Evolutionary conservation across 306 rosid genomes (phyloP), one percentile per base, ranked within the genome.

Genomic region (Lotus japonicus): DNA sequence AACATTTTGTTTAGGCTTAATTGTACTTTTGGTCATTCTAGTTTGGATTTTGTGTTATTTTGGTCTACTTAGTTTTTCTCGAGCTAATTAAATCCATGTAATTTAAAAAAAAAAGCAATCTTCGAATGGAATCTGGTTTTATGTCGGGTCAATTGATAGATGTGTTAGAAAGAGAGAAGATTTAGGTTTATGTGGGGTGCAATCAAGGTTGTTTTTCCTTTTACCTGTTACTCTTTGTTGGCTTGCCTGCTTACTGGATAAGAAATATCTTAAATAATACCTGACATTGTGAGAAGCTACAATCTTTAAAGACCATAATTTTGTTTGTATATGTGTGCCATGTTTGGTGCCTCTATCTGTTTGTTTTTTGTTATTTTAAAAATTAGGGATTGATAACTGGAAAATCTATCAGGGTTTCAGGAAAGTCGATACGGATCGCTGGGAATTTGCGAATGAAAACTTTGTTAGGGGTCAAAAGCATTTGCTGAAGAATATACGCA

Each of bases 381-480:
- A 26, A 33, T 26, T 21, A 63, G 49, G 75, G 17, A 71, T 21
- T 54, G 39, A 46, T 67, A 64, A 56, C 73, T 42, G 64, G 59
- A 52, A 15, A 48, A 39, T 70, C 17, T 84, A 68, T 21, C 84
- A 95, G 99, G 99, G 99, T n/a, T 94, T 94, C 71, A 77, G 96
- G 85, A 95, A 95, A 81, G 70, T 76, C 63, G 95, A 95, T 80
- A 53, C 92, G 8, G 97, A 95, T 75, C 65, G 78, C 79, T 95
- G 95, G 97, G 91, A 88, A 62, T 95, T 90, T 77, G 90, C 96
- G 28, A 88, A 77, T 58, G 92, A 95, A 7, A 85, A 88, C 52
- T 95, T 95, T 56, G 28, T 88, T 11, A 86, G 84, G 73, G 92
- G 81, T 68, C 92, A 95, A 74, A 90, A 84, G 71, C 88, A 85